Percentiles rank a stretch among this genome's conserved stretches.
Conservation (phyloP, 306 rosid species). For the Citrullus amarus region DNA sequence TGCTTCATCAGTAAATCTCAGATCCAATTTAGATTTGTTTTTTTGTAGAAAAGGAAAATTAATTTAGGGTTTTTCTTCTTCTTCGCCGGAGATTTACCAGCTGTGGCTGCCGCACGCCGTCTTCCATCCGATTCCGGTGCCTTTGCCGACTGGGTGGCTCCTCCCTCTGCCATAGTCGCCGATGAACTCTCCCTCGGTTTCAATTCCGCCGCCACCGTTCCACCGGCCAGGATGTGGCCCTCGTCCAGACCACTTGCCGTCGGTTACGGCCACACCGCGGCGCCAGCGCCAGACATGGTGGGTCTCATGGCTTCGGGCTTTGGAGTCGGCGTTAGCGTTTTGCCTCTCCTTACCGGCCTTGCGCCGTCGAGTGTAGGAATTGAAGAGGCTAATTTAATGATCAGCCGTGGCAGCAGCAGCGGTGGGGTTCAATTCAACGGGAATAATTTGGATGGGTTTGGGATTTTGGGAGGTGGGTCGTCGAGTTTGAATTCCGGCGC, state of each 20-base stretch:
- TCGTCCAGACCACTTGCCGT: neutral
- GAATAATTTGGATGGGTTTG: neutral
- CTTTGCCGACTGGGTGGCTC: slow-evolving; percentile 1
- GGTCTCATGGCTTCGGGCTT: neutral
- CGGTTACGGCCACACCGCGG: neutral
- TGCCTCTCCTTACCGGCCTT: neutral
- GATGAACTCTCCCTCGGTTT: slow-evolving; percentile 7
- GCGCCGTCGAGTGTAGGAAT: neutral
- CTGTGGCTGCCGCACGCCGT: slow-evolving; percentile 7
- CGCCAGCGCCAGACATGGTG: neutral
- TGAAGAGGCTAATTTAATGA: neutral
- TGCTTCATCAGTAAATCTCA: neutral
- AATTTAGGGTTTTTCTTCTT: neutral
- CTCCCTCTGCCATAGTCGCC: neutral
- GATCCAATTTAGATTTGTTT: neutral
- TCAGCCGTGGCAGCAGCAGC: neutral
- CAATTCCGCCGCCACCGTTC: neutral
- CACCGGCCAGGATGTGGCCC: neutral
- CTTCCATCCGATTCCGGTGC: neutral
- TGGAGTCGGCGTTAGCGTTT: neutral
- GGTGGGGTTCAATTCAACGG: neutral
- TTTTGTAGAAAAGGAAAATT: neutral
- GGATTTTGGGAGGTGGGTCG: neutral
- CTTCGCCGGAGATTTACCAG: neutral
- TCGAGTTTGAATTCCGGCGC: neutral